These are phyloP conservation scores for Claviceps pazoutovae DNA, from an alignment of 2,329 filamentous ascomycete species.

Conservation along the genomic window DNA sequence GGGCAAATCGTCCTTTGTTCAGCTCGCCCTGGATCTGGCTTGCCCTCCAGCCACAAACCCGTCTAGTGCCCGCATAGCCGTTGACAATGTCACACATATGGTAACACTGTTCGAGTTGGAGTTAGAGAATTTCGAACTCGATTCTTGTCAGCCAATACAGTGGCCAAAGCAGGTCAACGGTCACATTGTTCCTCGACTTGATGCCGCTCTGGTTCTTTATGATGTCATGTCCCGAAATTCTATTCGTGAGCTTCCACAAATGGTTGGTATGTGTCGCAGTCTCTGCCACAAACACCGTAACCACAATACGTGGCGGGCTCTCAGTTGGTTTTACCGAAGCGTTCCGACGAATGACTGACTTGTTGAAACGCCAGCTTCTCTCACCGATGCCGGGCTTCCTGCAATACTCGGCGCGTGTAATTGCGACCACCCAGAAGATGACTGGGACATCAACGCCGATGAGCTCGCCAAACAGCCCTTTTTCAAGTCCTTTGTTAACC, in stretches of 20 bases:
- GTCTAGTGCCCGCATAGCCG: slow-evolving; percentile 41
- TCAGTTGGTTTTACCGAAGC: background rate
- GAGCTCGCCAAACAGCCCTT: slow-evolving; percentile 46
- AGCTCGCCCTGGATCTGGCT: slow-evolving; percentile 43
- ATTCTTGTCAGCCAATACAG: slow-evolving; percentile 41
- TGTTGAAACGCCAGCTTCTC: slow-evolving; percentile 41
- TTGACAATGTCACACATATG: slow-evolving; percentile 43
- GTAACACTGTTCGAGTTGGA: slow-evolving; percentile 54
- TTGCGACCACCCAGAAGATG: slow-evolving; percentile 62
- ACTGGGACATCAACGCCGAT: slow-evolving; percentile 57
- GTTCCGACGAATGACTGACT: background rate
- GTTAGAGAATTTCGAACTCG: slow-evolving; percentile 49
- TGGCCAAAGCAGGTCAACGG: slow-evolving; percentile 59
- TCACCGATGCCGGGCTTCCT: slow-evolving; percentile 59
- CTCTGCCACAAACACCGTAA: slow-evolving; percentile 1
- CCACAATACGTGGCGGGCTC: background rate
- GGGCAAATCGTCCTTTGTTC: slow-evolving; percentile 55
- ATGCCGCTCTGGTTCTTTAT: slow-evolving; percentile 76
- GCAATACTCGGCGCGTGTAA: slow-evolving; percentile 78
- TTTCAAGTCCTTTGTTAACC: slow-evolving; percentile 55
- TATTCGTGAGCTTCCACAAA: slow-evolving; percentile 58
- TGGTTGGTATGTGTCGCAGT: slow-evolving; percentile 46
- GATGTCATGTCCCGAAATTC: slow-evolving; percentile 70
- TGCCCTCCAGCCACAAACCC: slow-evolving; percentile 38
- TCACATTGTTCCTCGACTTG: slow-evolving; percentile 57